phyloP scores from a whole-genome alignment of 306 rosid species.

The Vachellia collinsii region DNA sequence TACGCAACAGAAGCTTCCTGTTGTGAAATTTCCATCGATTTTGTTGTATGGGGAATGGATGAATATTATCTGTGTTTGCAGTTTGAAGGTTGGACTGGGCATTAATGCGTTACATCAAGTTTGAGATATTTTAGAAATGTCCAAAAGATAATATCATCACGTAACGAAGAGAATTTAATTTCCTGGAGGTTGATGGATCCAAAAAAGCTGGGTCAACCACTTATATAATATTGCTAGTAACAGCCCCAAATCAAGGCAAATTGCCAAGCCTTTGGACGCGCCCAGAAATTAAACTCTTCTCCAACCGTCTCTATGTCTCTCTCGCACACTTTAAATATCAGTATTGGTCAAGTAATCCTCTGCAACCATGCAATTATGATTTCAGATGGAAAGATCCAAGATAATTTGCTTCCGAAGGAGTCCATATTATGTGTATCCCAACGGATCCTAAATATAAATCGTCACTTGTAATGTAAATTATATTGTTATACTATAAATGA shows the following conservation, averaged over 20 bases:
- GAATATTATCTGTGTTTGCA: background rate
- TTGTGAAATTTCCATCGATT: background rate
- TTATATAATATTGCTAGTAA: background rate
- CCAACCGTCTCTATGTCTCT: background rate
- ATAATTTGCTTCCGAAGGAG: background rate
- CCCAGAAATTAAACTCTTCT: conserved; percentile 3
- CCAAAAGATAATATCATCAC: background rate
- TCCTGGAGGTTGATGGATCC: conserved; percentile 34
- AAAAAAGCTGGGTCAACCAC: conserved; percentile 36
- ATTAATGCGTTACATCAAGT: background rate
- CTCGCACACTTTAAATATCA: background rate
- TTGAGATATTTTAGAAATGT: background rate
- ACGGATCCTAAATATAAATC: no score
- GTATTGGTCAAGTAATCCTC: background rate
- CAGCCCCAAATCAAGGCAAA: conserved; percentile 7
- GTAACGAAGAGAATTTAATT: conserved; percentile 2
- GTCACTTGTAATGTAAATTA: no score
- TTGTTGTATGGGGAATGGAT: background rate
- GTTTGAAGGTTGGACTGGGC: background rate
- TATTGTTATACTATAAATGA: no score
- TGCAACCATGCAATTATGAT: background rate
- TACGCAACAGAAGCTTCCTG: background rate
- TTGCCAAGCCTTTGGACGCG: conserved; percentile 20
- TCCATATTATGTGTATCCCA: background rate
- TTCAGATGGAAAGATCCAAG: background rate